Percentiles rank a stretch among this genome's conserved stretches.
These are phyloP conservation scores for Globisporangium perplexum DNA, from an alignment of 352 stramenopile species.

Conservation along the genomic window DNA sequence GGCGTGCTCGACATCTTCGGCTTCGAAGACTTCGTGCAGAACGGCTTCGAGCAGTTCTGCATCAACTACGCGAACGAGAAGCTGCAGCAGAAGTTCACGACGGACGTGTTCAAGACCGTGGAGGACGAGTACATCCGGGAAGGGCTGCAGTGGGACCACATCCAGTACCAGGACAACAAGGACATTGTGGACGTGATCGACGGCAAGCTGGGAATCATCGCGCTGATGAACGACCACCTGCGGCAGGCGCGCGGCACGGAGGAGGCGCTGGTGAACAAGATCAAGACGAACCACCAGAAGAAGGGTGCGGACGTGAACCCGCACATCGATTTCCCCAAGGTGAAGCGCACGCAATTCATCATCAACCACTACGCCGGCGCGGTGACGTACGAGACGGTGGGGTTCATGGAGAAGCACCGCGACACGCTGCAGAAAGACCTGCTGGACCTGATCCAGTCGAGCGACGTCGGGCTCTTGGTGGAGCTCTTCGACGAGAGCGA, in stretches of 20 bases:
- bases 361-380: slow-evolving; percentile 95
- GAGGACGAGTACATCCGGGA: slow-evolving; percentile 98
- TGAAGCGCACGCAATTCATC: slow-evolving; percentile 91
- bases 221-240: slow-evolving; percentile 86
- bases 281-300: slow-evolving; percentile 77
- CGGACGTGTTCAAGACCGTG: slow-evolving; percentile 96
- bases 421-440: slow-evolving; percentile 95
- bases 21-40: slow-evolving; percentile 97
- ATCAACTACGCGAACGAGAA: slow-evolving; percentile 93
- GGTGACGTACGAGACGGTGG: slow-evolving; percentile 92
- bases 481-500: slow-evolving; percentile 76
- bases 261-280: slow-evolving; percentile 86
- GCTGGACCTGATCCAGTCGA: slow-evolving; percentile 82
- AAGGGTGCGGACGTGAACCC: slow-evolving; percentile 61
- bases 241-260: slow-evolving; percentile 82
- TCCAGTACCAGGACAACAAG: slow-evolving; percentile 98
- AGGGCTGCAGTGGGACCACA: slow-evolving; percentile 97
- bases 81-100: slow-evolving; percentile 91
- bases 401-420: slow-evolving; percentile 97
- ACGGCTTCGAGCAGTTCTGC: slow-evolving; percentile 91
- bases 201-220: slow-evolving; percentile 84
- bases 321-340: slow-evolving; percentile 83
- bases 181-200: slow-evolving; percentile 97
- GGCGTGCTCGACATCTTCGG: slow-evolving; percentile 99
- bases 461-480: slow-evolving; percentile 52